These are phyloP conservation scores for Candida sojae DNA, from an alignment of 1,139 yeast genomes.

Conservation along the genomic window DNA sequence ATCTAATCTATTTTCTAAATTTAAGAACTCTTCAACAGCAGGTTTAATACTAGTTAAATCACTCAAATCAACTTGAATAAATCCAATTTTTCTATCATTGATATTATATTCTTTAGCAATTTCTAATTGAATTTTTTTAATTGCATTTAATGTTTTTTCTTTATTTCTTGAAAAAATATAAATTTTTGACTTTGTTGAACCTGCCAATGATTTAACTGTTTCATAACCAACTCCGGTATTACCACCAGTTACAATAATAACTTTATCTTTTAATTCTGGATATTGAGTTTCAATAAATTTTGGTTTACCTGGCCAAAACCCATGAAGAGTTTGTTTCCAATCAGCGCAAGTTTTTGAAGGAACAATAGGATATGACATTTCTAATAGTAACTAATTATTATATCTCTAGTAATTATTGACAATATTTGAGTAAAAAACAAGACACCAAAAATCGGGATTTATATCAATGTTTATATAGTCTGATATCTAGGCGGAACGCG, in stretches of 20 bases:
- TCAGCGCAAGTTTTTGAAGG: constrained; percentile 12
- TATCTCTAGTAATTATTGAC: no score
- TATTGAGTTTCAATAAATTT: constrained; percentile 15
- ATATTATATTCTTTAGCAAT: constrained; percentile 16
- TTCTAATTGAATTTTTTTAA: constrained; percentile 24
- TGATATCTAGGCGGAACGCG: not conserved
- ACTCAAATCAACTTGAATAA: constrained; percentile 37
- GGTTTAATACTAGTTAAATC: constrained; percentile 47
- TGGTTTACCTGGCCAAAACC: constrained; percentile 15
- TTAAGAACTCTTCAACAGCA: constrained; percentile 33
- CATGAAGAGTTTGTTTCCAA: constrained; percentile 13
- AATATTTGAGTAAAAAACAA: not conserved
- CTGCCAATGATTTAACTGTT: constrained; percentile 35
- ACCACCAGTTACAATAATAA: constrained; percentile 23
- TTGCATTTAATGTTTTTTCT: constrained; percentile 25
- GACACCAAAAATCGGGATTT: not conserved
- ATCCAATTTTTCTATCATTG: constrained; percentile 15
- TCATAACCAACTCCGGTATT: constrained; percentile 28
- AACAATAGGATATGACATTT: constrained; percentile 12
- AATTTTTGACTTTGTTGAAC: constrained; percentile 37
- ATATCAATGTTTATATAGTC: no score
- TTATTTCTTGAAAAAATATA: constrained; percentile 20
- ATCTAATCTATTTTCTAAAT: constrained; percentile 28
- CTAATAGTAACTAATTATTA: not conserved
- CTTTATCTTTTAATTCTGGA: constrained; percentile 20